Evolutionary conservation across 495 filamentous ascomycete species (phyloP).

Genomic region (Neurospora sp.): DNA sequence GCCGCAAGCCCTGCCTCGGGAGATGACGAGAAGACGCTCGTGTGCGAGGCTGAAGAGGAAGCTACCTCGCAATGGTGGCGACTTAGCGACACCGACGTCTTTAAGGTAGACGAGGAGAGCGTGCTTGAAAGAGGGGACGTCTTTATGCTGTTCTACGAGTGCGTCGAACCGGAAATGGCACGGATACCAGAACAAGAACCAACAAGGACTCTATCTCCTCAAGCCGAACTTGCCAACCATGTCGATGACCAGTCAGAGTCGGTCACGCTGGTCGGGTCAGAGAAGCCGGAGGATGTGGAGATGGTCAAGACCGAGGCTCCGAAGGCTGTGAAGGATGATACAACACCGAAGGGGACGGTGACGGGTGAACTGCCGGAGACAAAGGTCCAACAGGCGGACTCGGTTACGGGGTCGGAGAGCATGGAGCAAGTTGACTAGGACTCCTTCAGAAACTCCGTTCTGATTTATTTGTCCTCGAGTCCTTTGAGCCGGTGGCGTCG

Average conservation of each 20-base stretch:
- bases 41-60: slow-evolving; percentile 11
- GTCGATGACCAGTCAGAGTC: neutral
- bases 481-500: neutral
- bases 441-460: neutral
- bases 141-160: slow-evolving; percentile 97
- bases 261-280: neutral
- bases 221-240: neutral
- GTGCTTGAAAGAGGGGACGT: slow-evolving; percentile 74
- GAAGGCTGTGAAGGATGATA: neutral
- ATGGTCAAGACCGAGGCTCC: neutral
- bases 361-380: neutral
- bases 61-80: slow-evolving; percentile 58
- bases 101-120: slow-evolving; percentile 56
- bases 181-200: slow-evolving; percentile 7
- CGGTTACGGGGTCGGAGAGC: neutral
- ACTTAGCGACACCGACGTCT: slow-evolving; percentile 77
- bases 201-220: neutral
- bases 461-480: neutral
- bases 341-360: neutral
- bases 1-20: neutral
- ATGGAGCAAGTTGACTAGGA: neutral
- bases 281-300: neutral
- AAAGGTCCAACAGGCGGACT: neutral
- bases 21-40: slow-evolving; percentile 3
- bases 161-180: slow-evolving; percentile 32